Conservation (phyloP, 2,329 filamentous ascomycete genomes). For the Neonectria punicea region DNA sequence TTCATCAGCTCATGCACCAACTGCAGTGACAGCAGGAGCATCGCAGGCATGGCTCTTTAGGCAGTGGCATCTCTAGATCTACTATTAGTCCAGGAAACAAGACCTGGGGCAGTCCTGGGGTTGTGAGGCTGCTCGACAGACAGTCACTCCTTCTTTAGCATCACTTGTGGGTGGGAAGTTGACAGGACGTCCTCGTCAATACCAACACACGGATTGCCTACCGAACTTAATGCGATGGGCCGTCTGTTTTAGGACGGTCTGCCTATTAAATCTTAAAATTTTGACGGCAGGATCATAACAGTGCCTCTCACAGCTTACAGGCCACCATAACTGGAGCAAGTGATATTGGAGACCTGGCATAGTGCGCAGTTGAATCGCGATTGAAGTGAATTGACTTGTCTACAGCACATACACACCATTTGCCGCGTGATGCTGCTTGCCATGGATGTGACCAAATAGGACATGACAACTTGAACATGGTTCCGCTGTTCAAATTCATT, state of each 20-base stretch:
- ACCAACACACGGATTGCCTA: background rate
- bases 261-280: background rate
- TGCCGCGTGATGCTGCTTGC: conserved; percentile 1
- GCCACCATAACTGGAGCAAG: background rate
- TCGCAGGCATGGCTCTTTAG: too few relatives aligned
- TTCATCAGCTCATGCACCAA: too few relatives aligned
- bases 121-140: background rate
- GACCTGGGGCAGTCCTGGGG: background rate
- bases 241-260: background rate
- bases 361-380: background rate
- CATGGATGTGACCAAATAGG: background rate
- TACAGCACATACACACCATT: background rate
- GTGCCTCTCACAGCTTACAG: conserved; percentile 4
- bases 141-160: conserved; percentile 1
- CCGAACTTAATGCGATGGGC: too few relatives aligned
- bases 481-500: too few relatives aligned
- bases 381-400: conserved; percentile 2
- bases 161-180: conserved; percentile 1
- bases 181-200: background rate
- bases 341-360: conserved; percentile 1
- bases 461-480: background rate
- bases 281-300: conserved; percentile 2
- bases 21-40: too few relatives aligned
- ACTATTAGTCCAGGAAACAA: background rate
- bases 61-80: too few relatives aligned